Conservation (phyloP, 148 eudicot genomes). For the Cornus suecica region DNA sequence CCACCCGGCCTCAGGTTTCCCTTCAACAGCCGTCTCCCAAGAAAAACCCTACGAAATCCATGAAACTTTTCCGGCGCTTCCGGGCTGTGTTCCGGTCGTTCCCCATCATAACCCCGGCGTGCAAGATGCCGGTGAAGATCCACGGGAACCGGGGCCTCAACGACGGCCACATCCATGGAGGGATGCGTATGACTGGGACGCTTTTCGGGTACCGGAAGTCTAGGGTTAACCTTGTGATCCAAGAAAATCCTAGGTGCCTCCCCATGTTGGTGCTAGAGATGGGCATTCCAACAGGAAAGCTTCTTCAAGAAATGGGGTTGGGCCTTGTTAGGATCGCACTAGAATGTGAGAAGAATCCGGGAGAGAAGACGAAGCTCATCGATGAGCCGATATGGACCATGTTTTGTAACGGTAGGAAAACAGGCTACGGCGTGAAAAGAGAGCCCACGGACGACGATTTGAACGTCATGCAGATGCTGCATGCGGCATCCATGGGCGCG, state of each 20-base stretch:
- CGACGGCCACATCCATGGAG: constrained; percentile 56
- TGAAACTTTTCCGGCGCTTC: constrained; percentile 48
- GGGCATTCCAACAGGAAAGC: constrained; percentile 74
- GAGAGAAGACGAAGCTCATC: constrained; percentile 53
- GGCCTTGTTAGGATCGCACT: constrained; percentile 80
- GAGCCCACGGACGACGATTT: constrained; percentile 78
- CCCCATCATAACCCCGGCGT: constrained; percentile 63
- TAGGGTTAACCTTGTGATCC: constrained; percentile 66
- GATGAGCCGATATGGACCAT: constrained; percentile 90
- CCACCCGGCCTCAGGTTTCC: constrained; percentile 18
- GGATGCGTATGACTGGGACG: constrained; percentile 70
- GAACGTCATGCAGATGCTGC: constrained; percentile 62
- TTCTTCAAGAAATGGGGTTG: constrained; percentile 77
- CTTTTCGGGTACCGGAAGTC: constrained; percentile 67
- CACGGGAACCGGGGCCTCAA: constrained; percentile 31
- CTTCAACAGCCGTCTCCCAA: constrained; percentile 41
- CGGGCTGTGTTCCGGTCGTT: constrained; percentile 67
- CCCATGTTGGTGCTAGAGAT: constrained; percentile 74
- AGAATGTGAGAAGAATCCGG: constrained; percentile 62
- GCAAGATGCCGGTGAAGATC: constrained; percentile 50
- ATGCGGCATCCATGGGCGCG: constrained; percentile 86
- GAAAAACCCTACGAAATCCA: constrained; percentile 46
- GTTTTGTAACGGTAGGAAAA: constrained; percentile 74
- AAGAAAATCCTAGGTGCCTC: constrained; percentile 72
- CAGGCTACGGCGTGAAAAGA: constrained; percentile 74